These are phyloP conservation scores for Dictyostelium intermedium DNA, from an alignment of 78 protist species.

Conservation along the genomic window DNA sequence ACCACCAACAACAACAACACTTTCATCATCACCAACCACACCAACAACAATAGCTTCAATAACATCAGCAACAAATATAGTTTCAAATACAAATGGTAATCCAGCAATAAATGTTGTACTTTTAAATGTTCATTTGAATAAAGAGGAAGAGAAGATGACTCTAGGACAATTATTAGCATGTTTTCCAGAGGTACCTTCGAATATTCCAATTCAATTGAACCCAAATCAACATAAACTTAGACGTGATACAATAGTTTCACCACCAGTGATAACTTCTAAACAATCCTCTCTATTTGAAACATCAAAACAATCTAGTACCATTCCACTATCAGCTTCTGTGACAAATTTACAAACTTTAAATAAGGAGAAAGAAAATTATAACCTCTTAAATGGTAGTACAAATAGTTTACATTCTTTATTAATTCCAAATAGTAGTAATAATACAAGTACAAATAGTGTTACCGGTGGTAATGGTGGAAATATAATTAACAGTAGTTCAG, in stretches of 20 bases:
- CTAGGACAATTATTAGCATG: constrained; percentile 30
- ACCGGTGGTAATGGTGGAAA: too few species aligned
- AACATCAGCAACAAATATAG: not conserved
- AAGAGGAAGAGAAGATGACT: constrained; percentile 32
- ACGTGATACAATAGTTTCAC: constrained; percentile 40
- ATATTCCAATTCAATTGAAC: not conserved
- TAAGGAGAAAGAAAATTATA: not conserved
- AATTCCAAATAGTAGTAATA: not conserved
- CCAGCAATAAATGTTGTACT: not conserved
- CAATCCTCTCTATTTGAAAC: not conserved
- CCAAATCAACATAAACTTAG: constrained; percentile 18
- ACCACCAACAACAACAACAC: not conserved
- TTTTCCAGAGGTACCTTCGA: constrained; percentile 57
- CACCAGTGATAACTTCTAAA: not conserved
- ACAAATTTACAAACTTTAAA: not conserved
- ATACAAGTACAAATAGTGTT: not conserved
- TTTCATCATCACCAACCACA: not conserved
- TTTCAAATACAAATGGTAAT: not conserved
- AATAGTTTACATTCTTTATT: not conserved
- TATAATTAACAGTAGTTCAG: not conserved
- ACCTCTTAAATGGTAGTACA: not conserved
- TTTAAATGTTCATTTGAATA: not conserved
- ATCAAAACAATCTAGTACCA: not conserved
- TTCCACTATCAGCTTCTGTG: not conserved
- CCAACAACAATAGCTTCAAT: not conserved